These are phyloP conservation scores for Trichoderma arundinaceum DNA, from an alignment of 2,329 filamentous ascomycete species.

Conservation along the genomic window DNA sequence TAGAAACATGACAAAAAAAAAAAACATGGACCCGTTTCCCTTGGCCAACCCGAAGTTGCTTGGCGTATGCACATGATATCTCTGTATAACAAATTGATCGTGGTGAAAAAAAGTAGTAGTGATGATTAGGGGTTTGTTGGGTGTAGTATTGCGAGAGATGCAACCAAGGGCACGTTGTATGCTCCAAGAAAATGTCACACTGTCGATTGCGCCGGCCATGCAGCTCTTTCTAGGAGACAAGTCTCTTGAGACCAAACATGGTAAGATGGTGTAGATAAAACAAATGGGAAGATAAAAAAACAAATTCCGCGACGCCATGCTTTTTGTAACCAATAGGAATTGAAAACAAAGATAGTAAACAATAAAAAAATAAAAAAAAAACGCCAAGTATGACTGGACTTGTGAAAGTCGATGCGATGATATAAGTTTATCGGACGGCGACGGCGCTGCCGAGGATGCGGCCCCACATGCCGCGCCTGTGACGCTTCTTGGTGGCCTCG, in stretches of 20 bases:
- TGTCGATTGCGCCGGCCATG: constrained; percentile 29
- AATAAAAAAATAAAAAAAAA: constrained; percentile 4
- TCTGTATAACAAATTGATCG: constrained; percentile 21
- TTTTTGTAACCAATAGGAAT: constrained; percentile 19
- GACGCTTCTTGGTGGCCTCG: constrained; percentile 56
- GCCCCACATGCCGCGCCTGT: constrained; percentile 58
- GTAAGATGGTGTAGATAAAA: background rate
- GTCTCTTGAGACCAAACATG: background rate
- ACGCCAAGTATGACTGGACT: constrained; percentile 1
- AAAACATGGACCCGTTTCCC: constrained; percentile 17
- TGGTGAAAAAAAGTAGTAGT: background rate
- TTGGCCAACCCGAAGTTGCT: constrained; percentile 12
- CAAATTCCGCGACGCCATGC: constrained; percentile 30
- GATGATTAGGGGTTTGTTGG: constrained; percentile 10
- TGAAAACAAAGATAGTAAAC: background rate
- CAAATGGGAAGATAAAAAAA: background rate
- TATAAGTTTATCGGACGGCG: constrained; percentile 44
- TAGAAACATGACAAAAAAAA: constrained; percentile 27
- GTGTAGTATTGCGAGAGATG: background rate
- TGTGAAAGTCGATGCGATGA: background rate
- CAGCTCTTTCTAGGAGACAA: constrained; percentile 15
- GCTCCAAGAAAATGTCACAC: constrained; percentile 12
- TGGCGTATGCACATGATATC: constrained; percentile 32
- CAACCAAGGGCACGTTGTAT: background rate
- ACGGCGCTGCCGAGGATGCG: constrained; percentile 57